Conservation (phyloP, 192 early-diverging fungal genomes). For the Rhizophagus clarus region DNA sequence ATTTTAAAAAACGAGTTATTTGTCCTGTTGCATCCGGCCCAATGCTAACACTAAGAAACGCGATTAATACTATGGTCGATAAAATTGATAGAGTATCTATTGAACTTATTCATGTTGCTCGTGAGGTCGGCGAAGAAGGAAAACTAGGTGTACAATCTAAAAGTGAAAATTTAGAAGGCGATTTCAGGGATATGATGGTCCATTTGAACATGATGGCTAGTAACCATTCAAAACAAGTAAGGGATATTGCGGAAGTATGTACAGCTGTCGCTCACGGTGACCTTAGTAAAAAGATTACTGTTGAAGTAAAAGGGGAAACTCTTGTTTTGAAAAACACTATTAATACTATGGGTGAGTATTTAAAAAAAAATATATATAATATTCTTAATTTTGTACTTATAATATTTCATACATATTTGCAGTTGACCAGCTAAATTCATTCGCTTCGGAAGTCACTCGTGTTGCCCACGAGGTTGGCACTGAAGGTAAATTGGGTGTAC, state of each 20-base stretch:
- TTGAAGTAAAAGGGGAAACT: slow-evolving; percentile 73
- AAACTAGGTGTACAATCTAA: slow-evolving; percentile 69
- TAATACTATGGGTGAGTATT: slow-evolving; percentile 68
- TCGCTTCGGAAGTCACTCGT: slow-evolving; percentile 58
- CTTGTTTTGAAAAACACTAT: slow-evolving; percentile 74
- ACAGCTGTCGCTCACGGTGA: slow-evolving; percentile 73
- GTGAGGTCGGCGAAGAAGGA: slow-evolving; percentile 72
- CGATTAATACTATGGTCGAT: slow-evolving; percentile 75
- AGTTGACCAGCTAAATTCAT: slow-evolving; percentile 53
- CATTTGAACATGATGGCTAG: slow-evolving; percentile 60
- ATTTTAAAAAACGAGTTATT: slow-evolving; percentile 59
- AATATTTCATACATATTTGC: slow-evolving; percentile 37
- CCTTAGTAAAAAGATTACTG: slow-evolving; percentile 67
- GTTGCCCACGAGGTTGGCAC: slow-evolving; percentile 61
- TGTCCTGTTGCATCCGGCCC: slow-evolving; percentile 66
- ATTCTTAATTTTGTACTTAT: slow-evolving; percentile 15
- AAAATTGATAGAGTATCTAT: slow-evolving; percentile 13
- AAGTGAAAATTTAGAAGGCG: slow-evolving; percentile 50
- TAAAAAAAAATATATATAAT: not conserved
- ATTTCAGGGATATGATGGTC: slow-evolving; percentile 58
- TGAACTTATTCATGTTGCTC: slow-evolving; percentile 69
- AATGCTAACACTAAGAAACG: slow-evolving; percentile 69
- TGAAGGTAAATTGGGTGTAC: slow-evolving; percentile 55
- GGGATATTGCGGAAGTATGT: slow-evolving; percentile 71
- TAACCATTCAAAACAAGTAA: slow-evolving; percentile 59